A percentile compares a stretch with the other conserved stretches of the same genome.
phyloP scores from a whole-genome alignment of 352 stramenopile genomes.

The Globisporangium heterothallicum region DNA sequence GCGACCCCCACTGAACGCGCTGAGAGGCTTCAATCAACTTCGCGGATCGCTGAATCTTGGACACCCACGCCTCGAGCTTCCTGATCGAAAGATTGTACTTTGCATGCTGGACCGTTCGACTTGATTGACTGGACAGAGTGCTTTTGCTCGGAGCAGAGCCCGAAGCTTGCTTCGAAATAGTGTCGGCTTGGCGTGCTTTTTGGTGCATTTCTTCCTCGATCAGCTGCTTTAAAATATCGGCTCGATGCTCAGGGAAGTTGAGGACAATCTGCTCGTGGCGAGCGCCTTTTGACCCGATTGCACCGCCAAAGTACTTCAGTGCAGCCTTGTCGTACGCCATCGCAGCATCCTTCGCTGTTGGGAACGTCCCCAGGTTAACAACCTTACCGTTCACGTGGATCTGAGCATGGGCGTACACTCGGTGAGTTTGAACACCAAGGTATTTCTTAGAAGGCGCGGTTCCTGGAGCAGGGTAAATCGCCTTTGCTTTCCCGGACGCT shows the following conservation, averaged over 20 bases:
- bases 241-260: slow-evolving; percentile 71
- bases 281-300: slow-evolving; percentile 30
- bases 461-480: neutral
- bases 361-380: slow-evolving; percentile 72
- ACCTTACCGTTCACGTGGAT: slow-evolving; percentile 75
- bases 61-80: slow-evolving; percentile 73
- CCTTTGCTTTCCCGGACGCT: slow-evolving; percentile 3
- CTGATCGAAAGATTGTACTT: slow-evolving; percentile 76
- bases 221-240: slow-evolving; percentile 51
- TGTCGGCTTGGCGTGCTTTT: slow-evolving; percentile 19
- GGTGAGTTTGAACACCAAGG: slow-evolving; percentile 61
- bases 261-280: slow-evolving; percentile 48
- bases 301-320: slow-evolving; percentile 65
- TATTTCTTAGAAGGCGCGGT: slow-evolving; percentile 46
- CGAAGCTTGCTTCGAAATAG: slow-evolving; percentile 5
- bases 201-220: slow-evolving; percentile 62
- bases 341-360: slow-evolving; percentile 59
- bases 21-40: slow-evolving; percentile 77
- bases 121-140: slow-evolving; percentile 10
- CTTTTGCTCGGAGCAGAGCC: neutral
- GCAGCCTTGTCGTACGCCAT: slow-evolving; percentile 81
- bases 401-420: slow-evolving; percentile 71
- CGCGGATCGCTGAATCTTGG: slow-evolving; percentile 61
- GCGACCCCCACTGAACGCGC: slow-evolving; percentile 56
- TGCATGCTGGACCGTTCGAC: slow-evolving; percentile 51